These are phyloP conservation scores for Bacidia gigantensis DNA, from an alignment of 495 filamentous ascomycete genomes.

Conservation along the genomic window DNA sequence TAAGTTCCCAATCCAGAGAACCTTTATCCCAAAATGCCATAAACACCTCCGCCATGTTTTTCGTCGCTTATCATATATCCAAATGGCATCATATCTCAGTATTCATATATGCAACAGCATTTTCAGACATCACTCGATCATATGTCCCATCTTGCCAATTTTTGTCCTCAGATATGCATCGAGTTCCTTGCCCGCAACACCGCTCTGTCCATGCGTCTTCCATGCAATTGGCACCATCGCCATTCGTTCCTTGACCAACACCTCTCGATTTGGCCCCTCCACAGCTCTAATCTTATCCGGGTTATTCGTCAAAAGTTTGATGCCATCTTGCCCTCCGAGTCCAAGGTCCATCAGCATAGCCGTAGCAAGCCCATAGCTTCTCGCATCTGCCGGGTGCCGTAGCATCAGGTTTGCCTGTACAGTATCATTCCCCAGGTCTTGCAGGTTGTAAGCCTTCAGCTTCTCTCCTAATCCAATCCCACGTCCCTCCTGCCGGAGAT, in stretches of 20 bases:
- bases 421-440: conserved; percentile 88
- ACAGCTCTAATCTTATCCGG: conserved; percentile 93
- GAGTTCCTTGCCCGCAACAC: conserved; percentile 75
- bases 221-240: conserved; percentile 94
- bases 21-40: too few relatives aligned
- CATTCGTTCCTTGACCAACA: conserved; percentile 78
- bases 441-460: conserved; percentile 93
- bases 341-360: conserved; percentile 85
- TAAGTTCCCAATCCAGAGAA: too few relatives aligned
- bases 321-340: conserved; percentile 47
- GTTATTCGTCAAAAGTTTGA: conserved; percentile 90
- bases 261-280: conserved; percentile 76
- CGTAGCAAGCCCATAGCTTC: conserved; percentile 88
- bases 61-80: neutral
- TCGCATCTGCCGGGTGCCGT: conserved; percentile 84
- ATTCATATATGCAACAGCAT: too few relatives aligned
- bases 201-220: conserved; percentile 65
- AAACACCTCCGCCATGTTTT: conserved; percentile 17
- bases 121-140: conserved; percentile 37
- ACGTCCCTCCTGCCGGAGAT: conserved; percentile 87
- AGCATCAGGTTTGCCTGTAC: conserved; percentile 90
- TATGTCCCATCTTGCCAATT: conserved; percentile 63
- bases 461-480: conserved; percentile 93
- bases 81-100: neutral
- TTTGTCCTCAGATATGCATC: conserved; percentile 91